These are phyloP conservation scores for Teratosphaeriaceae sp. DNA, from an alignment of 2,329 filamentous ascomycete genomes.

Conservation along the genomic window DNA sequence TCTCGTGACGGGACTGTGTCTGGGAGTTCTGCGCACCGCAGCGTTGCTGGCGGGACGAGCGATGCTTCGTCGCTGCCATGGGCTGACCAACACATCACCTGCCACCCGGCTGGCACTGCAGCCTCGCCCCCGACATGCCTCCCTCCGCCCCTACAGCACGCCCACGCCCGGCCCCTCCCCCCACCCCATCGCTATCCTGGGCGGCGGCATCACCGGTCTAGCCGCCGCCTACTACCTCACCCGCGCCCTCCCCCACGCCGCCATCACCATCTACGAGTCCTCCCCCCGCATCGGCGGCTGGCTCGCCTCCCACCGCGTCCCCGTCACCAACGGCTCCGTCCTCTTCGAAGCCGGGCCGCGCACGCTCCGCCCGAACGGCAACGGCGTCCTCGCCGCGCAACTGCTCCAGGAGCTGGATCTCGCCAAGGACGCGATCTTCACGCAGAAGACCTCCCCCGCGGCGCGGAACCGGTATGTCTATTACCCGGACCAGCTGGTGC, in stretches of 20 bases:
- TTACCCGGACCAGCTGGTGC: constrained; percentile 76
- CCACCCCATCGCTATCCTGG: constrained; percentile 60
- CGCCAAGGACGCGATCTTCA: constrained; percentile 50
- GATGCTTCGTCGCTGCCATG: constrained; percentile 22
- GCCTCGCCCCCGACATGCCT: too few relatives aligned
- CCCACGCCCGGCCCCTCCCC: too few relatives aligned
- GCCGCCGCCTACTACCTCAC: constrained; percentile 71
- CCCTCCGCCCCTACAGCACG: constrained; percentile 7
- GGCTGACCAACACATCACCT: constrained; percentile 11
- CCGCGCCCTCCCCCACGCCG: constrained; percentile 57
- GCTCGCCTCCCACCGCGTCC: constrained; percentile 62
- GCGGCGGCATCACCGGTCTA: constrained; percentile 78
- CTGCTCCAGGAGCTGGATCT: constrained; percentile 58
- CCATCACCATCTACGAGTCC: constrained; percentile 77
- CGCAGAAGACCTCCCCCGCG: constrained; percentile 43
- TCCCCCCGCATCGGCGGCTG: constrained; percentile 70
- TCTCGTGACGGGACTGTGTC: too few relatives aligned
- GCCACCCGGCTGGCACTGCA: too few relatives aligned
- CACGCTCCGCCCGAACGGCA: constrained; percentile 56
- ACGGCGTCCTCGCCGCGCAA: constrained; percentile 61
- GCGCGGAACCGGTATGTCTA: constrained; percentile 71
- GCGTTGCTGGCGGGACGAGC: constrained; percentile 16
- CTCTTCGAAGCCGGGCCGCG: constrained; percentile 81
- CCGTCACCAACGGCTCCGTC: constrained; percentile 56
- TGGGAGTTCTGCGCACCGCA: background rate